These are phyloP conservation scores for Voacanga thouarsii DNA, from an alignment of 257 asterid genomes.

Conservation along the genomic window DNA sequence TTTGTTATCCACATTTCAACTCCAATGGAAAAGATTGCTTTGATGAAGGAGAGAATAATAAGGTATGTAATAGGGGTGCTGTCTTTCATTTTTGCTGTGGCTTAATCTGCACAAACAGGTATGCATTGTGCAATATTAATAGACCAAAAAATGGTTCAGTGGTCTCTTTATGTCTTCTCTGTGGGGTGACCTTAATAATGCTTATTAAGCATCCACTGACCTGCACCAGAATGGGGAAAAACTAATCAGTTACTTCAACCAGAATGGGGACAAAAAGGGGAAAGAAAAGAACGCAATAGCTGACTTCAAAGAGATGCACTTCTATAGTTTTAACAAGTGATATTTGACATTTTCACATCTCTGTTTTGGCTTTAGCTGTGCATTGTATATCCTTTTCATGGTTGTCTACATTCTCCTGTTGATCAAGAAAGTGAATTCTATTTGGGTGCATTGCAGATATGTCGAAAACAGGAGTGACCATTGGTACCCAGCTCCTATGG, in stretches of 20 bases:
- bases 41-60: constrained; percentile 67
- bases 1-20: constrained; percentile 75
- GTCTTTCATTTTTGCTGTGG: neutral
- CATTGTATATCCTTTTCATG: neutral
- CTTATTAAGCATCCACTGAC: neutral
- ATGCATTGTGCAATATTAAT: neutral
- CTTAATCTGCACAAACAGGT: neutral
- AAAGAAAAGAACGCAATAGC: neutral
- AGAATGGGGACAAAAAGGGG: neutral
- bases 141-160: neutral
- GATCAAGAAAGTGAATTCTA: neutral
- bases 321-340: neutral
- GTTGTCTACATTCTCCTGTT: neutral
- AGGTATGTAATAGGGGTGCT: constrained; percentile 37
- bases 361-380: neutral
- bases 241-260: neutral
- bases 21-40: constrained; percentile 61
- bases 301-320: neutral
- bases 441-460: constrained; percentile 37
- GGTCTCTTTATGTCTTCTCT: neutral
- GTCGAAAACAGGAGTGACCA: constrained; percentile 63
- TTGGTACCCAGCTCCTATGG: constrained; percentile 70
- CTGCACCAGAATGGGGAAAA: neutral
- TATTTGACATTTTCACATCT: neutral
- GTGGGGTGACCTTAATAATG: neutral